Evolutionary conservation across 495 filamentous ascomycete species (phyloP), one percentile per base, ranked within the genome.

Genomic region (Sordaria brevicollis): DNA sequence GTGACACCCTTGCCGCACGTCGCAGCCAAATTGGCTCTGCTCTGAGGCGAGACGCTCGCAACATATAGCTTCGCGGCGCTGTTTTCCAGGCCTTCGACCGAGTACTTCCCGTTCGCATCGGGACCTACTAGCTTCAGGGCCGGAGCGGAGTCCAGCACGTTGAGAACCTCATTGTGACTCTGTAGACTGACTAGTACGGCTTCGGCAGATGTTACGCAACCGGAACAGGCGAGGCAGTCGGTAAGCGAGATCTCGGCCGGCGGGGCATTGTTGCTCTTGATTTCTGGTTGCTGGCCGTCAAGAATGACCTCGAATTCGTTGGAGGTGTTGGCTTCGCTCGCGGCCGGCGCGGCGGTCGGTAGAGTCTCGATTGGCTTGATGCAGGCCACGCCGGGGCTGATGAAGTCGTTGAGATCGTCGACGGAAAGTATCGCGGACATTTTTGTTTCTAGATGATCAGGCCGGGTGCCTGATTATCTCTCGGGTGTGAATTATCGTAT

Each of bases 341-440:
- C 25, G 25, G 49, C 5, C 13, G 49, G 49, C 49, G 49, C 25
- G 2, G 79, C 71, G 39, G 79, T 73, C 0, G 93, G 94, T 13
- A 98, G 86, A 1, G 92, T 93, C 78, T 99, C 95, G 73, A 99
- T 87, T 21, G 95, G 95, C 76, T 99, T 99, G 80, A 99, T 97
- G 81, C 95, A 99, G 38, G 95, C 95, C 70, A 99, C 93, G 38
- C 95, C 95, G 7, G 95, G 95, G 35, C 91, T 93, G 76, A 99
- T 99, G 83, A 99, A 99, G 84, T 99, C 95, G 83, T 99, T 99
- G 71, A 99, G 84, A 79, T 97, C 93, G 81, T 98, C 94, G 71
- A 91, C 92, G 66, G 94, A 97, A 70, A 99, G 89, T 71, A 99
- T 98, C 34, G 95, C 95, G 72, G 91, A 94, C 94, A 98, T 98